Percentiles rank a stretch among this genome's conserved stretches.
Conservation (phyloP, 257 asterid genomes). For the Agastache rugosa region DNA sequence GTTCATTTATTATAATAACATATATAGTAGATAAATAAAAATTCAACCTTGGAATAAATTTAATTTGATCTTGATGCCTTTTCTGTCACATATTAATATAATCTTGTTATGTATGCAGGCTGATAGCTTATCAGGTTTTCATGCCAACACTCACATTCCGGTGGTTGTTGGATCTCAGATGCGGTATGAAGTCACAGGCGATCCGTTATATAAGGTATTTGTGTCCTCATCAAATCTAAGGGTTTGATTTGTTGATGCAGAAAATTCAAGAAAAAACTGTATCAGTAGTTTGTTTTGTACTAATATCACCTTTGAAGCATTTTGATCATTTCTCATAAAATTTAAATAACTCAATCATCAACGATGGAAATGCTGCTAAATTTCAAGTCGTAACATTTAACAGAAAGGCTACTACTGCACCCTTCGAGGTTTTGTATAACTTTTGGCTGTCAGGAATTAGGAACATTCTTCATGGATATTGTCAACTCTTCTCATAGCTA, state of each 20-base stretch:
- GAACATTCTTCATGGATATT: constrained; percentile 72
- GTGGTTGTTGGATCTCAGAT: constrained; percentile 86
- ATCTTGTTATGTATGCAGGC: constrained; percentile 52
- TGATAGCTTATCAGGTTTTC: constrained; percentile 76
- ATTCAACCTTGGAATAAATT: neutral
- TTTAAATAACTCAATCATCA: neutral
- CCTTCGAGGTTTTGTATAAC: neutral
- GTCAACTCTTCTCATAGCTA: constrained; percentile 89
- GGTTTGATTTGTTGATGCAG: neutral
- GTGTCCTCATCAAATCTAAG: neutral
- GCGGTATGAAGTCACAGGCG: constrained; percentile 95
- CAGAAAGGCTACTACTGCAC: neutral
- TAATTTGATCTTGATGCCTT: neutral
- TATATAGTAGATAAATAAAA: neutral
- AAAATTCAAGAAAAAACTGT: neutral
- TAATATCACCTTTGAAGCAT: neutral
- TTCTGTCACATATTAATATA: neutral
- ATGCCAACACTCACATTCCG: constrained; percentile 91
- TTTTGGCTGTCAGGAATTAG: constrained; percentile 63
- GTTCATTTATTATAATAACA: neutral
- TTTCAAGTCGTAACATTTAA: neutral
- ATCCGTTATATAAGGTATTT: constrained; percentile 72
- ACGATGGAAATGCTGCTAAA: neutral
- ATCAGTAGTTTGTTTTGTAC: no score
- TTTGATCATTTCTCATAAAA: neutral